These are phyloP conservation scores for Schizophyllum amplum DNA, from an alignment of 1,284 basidiomycete species.

Conservation along the genomic window DNA sequence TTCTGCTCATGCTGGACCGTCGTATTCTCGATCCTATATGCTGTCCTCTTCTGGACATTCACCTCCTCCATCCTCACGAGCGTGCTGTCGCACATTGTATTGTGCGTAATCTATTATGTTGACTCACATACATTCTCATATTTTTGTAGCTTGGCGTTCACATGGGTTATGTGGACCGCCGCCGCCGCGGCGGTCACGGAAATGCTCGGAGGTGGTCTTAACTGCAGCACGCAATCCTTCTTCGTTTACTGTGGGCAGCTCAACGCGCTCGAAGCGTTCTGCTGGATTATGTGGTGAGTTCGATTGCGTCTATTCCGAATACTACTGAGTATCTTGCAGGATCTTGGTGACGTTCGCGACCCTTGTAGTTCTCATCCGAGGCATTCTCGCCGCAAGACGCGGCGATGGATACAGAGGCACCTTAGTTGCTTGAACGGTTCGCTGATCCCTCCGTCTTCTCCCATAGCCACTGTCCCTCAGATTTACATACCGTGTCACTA, in stretches of 20 bases:
- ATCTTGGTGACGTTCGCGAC: constrained; percentile 46
- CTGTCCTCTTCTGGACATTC: constrained; percentile 44
- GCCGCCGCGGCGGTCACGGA: constrained; percentile 61
- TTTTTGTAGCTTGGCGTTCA: constrained; percentile 42
- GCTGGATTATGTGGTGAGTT: constrained; percentile 54
- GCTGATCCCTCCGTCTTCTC: not conserved
- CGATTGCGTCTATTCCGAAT: constrained; percentile 1
- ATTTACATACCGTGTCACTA: too few relatives aligned
- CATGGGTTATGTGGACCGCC: constrained; percentile 67
- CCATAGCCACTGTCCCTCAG: not conserved
- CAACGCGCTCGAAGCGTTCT: constrained; percentile 52
- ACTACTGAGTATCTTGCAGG: constrained; percentile 25
- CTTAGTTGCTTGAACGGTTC: constrained; percentile 24
- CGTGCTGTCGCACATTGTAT: constrained; percentile 52
- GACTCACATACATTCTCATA: not conserved
- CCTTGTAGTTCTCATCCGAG: constrained; percentile 44
- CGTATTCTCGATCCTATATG: constrained; percentile 41
- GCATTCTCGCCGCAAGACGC: constrained; percentile 37
- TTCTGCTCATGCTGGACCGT: constrained; percentile 68
- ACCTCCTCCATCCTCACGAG: constrained; percentile 43
- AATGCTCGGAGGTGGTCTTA: constrained; percentile 55
- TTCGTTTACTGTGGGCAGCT: constrained; percentile 61
- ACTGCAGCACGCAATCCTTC: constrained; percentile 41
- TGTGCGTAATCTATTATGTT: constrained; percentile 36
- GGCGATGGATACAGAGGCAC: constrained; percentile 51